phyloP scores from a whole-genome alignment of 192 early-diverging fungal species.

The Lobosporangium transversale region DNA sequence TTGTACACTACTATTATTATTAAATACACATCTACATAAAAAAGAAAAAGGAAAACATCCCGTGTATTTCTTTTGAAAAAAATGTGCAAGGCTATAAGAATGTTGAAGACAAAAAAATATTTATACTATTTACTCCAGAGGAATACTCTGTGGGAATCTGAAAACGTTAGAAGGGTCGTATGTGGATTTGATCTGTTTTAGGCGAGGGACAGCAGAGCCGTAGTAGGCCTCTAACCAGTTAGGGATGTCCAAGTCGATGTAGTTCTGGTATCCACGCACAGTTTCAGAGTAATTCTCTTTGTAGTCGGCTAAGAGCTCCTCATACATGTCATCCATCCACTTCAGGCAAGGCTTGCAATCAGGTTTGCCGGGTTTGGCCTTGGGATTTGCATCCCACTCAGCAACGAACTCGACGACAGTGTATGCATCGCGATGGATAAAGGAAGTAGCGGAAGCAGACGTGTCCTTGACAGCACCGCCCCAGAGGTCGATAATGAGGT shows the following conservation, averaged over 20 bases:
- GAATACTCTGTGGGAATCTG: constrained; percentile 54
- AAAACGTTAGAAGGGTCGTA: constrained; percentile 50
- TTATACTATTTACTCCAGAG: constrained; percentile 31
- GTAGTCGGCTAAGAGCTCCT: constrained; percentile 46
- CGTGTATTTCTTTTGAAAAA: too few species aligned
- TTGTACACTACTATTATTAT: too few species aligned
- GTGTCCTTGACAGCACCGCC: constrained; percentile 29
- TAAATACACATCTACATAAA: too few species aligned
- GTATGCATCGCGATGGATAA: constrained; percentile 47
- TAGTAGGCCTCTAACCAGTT: constrained; percentile 54
- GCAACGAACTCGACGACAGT: constrained; percentile 53
- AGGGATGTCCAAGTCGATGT: constrained; percentile 51
- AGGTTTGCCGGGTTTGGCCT: constrained; percentile 35
- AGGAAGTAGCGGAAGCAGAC: constrained; percentile 27
- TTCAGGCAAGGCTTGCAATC: constrained; percentile 32
- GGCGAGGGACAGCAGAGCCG: constrained; percentile 26
- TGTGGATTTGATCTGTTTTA: constrained; percentile 38
- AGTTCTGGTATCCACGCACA: constrained; percentile 52
- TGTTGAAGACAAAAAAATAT: too few species aligned
- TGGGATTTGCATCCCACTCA: constrained; percentile 31
- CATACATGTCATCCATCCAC: constrained; percentile 46
- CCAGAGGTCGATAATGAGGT: constrained; percentile 56
- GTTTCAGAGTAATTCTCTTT: constrained; percentile 2
- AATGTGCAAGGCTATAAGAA: too few species aligned
- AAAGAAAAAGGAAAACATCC: too few species aligned